Evolutionary conservation across 345 rosid genomes (phyloP).

Genomic region (Microthlaspi erraticum): DNA sequence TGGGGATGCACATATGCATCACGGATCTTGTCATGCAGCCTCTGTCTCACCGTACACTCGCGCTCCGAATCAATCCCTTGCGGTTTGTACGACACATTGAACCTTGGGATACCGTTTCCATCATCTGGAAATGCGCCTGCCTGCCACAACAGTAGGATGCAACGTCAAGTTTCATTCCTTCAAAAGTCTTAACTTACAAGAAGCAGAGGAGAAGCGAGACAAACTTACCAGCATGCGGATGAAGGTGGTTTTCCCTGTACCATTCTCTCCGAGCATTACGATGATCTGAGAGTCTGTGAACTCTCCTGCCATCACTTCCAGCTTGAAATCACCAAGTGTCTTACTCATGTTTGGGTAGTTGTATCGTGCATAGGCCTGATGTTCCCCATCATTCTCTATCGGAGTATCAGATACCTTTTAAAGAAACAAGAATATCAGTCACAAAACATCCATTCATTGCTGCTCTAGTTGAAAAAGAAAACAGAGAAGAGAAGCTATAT

Average conservation of each 20-base stretch:
- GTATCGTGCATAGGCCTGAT: not conserved
- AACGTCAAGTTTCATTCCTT: not conserved
- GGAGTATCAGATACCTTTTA: constrained; percentile 96
- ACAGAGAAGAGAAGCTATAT: not conserved
- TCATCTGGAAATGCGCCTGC: constrained; percentile 83
- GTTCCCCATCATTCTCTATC: constrained; percentile 52
- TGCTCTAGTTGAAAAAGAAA: not conserved
- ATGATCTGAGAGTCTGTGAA: constrained; percentile 22
- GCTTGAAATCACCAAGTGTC: not conserved
- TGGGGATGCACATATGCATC: constrained; percentile 85
- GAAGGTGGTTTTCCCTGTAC: constrained; percentile 92
- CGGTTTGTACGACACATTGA: constrained; percentile 95
- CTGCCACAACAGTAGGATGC: constrained; percentile 44
- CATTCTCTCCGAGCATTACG: constrained; percentile 19
- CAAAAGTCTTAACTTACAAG: not conserved
- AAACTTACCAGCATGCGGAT: constrained; percentile 85
- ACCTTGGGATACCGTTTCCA: constrained; percentile 79
- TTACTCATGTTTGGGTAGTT: constrained; percentile 18
- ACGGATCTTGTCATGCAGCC: constrained; percentile 78
- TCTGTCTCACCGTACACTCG: constrained; percentile 65
- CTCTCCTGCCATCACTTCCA: constrained; percentile 4
- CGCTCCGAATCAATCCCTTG: constrained; percentile 78
- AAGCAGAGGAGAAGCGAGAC: too few relatives aligned
- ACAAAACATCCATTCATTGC: not conserved
- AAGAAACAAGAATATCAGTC: not conserved